These are phyloP conservation scores for Cercospora zeina DNA, from an alignment of 2,329 filamentous ascomycete genomes.

Conservation along the genomic window DNA sequence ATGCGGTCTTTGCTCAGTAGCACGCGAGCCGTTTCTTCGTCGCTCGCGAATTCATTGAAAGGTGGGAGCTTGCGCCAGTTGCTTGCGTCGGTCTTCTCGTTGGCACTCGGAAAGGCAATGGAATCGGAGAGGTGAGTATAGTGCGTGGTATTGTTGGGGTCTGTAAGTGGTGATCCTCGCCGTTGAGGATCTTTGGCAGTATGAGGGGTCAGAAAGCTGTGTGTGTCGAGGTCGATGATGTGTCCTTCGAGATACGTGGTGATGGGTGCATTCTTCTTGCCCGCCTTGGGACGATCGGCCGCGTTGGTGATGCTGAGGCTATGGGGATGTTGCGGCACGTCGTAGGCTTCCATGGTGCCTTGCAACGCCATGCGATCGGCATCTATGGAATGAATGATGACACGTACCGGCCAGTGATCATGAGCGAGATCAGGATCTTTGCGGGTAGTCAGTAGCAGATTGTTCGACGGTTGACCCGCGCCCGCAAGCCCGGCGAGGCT, in stretches of 20 bases:
- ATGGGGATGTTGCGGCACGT: slow-evolving; percentile 56
- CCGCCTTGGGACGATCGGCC: slow-evolving; percentile 34
- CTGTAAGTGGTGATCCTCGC: slow-evolving; percentile 22
- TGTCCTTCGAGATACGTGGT: slow-evolving; percentile 68
- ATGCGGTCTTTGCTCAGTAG: slow-evolving; percentile 47
- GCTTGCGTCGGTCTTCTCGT: slow-evolving; percentile 47
- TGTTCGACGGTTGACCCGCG: not conserved
- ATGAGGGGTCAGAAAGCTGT: slow-evolving; percentile 54
- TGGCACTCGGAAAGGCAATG: slow-evolving; percentile 49
- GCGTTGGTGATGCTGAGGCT: slow-evolving; percentile 34
- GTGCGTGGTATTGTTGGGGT: slow-evolving; percentile 25
- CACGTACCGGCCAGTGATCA: slow-evolving; percentile 67
- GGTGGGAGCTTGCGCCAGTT: slow-evolving; percentile 54
- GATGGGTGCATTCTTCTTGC: slow-evolving; percentile 55
- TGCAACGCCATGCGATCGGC: slow-evolving; percentile 61
- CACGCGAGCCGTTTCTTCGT: slow-evolving; percentile 39
- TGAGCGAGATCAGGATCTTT: slow-evolving; percentile 40
- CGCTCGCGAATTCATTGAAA: slow-evolving; percentile 40
- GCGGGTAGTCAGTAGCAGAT: slow-evolving; percentile 10
- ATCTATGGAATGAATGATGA: slow-evolving; percentile 64
- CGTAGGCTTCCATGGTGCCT: slow-evolving; percentile 70
- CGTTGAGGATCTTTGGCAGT: slow-evolving; percentile 36
- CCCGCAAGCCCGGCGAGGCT: not conserved
- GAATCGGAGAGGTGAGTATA: slow-evolving; percentile 28
- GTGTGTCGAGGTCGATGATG: slow-evolving; percentile 61